phyloP scores from a whole-genome alignment of 345 rosid genomes.

The Viola odorata region DNA sequence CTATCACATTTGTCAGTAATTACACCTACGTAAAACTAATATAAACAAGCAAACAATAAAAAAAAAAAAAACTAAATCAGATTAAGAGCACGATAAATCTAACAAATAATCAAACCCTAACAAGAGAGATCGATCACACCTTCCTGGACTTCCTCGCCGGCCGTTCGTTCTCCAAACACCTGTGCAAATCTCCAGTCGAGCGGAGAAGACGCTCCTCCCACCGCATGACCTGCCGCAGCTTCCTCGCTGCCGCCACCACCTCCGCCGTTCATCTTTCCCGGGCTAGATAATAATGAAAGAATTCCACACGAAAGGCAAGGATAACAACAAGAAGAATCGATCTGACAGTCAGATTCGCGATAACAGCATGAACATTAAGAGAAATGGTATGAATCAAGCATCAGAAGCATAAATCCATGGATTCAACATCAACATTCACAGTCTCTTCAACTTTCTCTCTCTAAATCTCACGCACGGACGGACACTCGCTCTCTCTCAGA shows the following conservation, averaged over 20 bases:
- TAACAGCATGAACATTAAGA: not conserved
- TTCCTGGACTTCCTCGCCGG: constrained; percentile 30
- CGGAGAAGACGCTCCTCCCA: constrained; percentile 5
- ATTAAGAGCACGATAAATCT: not conserved
- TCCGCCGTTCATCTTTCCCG: constrained; percentile 9
- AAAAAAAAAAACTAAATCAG: not conserved
- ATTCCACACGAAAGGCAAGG: not conserved
- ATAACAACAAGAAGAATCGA: not conserved
- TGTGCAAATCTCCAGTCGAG: constrained; percentile 31
- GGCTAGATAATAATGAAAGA: not conserved
- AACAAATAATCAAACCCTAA: constrained; percentile 1
- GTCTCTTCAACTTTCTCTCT: not conserved
- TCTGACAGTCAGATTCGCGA: constrained; percentile 4
- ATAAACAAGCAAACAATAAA: not conserved
- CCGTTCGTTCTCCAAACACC: constrained; percentile 28
- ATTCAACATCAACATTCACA: constrained; percentile 2
- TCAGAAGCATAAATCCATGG: constrained; percentile 1
- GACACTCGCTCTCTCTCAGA: not conserved
- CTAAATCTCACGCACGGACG: not conserved
- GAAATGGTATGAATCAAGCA: not conserved
- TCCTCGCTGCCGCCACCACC: constrained; percentile 14
- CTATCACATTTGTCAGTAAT: not conserved
- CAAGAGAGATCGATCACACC: constrained; percentile 5
- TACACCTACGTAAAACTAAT: not conserved
- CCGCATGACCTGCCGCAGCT: constrained; percentile 8